Base-by-base conservation (phyloP, 495 filamentous ascomycete species). In the Margaritispora aquatica region DNA sequence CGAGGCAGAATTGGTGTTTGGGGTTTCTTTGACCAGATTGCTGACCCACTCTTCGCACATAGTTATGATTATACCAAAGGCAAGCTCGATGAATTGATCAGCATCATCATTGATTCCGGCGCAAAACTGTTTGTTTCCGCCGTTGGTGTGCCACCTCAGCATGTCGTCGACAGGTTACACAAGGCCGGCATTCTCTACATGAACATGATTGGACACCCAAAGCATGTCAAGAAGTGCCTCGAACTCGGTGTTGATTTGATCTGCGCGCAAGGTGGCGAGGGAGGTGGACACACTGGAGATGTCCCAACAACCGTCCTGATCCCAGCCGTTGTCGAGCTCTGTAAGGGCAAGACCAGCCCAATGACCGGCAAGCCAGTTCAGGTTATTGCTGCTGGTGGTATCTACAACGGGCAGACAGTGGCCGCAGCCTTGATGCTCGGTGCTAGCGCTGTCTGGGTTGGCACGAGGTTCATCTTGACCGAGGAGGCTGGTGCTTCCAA, bases 131-230 rank as follows among this genome's bases (percentile, higher is more conserved):
- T 98, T 75, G 95, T 98, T 68, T 96, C 88, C 63, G 94, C 94
- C 69, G 89, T 98, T 71, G 94, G 94, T 72, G 88, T 98, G 5
- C 91, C 94, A 24, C 93, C 95, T 55, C 88, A 88, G 70, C 74
- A 81, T 58, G 86, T 96, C 60, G 94, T 98, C 60, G 89, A 97
- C 50, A 85, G 79, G 63, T 84, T 98, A 31, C 94, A 98, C 82
- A 81, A 83, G 62, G 78, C 83, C 68, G 92, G 92, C 55, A 80
- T 98, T 61, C 80, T 96, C 55, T 96, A 93, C 83, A 98, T 98
- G 94, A 98, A 98, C 85, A 98, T 98, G 94, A 95, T 98, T 71
- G 94, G 93, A 57, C 94, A 97, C 82, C 95, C 95, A 63, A 98
- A 98, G 83, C 94, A 98, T 77, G 92, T 96, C 51, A 80, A 86